A percentile compares a stretch with the other conserved stretches of the same genome.
Conservation (phyloP, 2,329 filamentous ascomycete species). For the Bisporella sp. region DNA sequence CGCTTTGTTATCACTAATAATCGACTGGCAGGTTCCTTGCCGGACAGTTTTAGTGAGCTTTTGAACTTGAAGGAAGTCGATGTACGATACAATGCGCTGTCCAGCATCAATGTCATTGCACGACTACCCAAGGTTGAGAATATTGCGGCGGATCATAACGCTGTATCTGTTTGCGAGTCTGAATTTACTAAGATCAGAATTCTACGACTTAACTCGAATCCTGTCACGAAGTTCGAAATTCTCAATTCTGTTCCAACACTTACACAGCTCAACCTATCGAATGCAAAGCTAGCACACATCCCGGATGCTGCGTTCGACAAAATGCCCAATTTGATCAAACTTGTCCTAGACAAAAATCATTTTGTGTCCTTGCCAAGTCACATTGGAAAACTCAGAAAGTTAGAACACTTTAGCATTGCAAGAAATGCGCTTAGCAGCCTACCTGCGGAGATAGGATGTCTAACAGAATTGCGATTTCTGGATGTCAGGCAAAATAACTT, state of each 20-base stretch:
- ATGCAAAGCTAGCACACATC: slow-evolving; percentile 83
- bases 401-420: slow-evolving; percentile 91
- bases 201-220: slow-evolving; percentile 88
- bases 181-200: slow-evolving; percentile 80
- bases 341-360: slow-evolving; percentile 91
- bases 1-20: slow-evolving; percentile 96
- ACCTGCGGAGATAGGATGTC: slow-evolving; percentile 79
- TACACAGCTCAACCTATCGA: slow-evolving; percentile 81
- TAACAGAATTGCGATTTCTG: slow-evolving; percentile 76
- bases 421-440: slow-evolving; percentile 83
- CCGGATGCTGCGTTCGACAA: slow-evolving; percentile 82
- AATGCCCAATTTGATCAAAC: slow-evolving; percentile 77
- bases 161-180: slow-evolving; percentile 82
- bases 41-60: slow-evolving; percentile 65
- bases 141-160: slow-evolving; percentile 86
- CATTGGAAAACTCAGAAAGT: slow-evolving; percentile 72
- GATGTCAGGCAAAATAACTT: slow-evolving; percentile 94
- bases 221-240: slow-evolving; percentile 88
- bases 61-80: slow-evolving; percentile 82
- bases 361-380: slow-evolving; percentile 84
- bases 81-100: slow-evolving; percentile 86
- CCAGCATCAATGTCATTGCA: slow-evolving; percentile 81
- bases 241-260: slow-evolving; percentile 70
- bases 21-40: slow-evolving; percentile 68
- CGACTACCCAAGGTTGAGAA: slow-evolving; percentile 81